Evolutionary conservation across 163 green algal genomes (phyloP).

Genomic region (Picocystis sp.): DNA sequence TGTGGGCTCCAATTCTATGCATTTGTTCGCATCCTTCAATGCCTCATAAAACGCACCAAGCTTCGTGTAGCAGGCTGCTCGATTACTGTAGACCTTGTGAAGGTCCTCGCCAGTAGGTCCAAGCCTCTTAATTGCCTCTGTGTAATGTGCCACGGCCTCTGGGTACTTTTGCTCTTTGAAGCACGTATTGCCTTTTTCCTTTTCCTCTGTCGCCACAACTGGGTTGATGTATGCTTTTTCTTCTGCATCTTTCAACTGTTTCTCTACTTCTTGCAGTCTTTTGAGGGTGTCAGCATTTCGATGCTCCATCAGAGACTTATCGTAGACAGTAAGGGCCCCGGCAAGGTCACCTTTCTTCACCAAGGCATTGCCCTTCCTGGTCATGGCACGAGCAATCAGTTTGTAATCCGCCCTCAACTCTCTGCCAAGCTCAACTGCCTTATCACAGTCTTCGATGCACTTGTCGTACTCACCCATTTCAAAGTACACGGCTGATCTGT

Average conservation of each 20-base stretch:
- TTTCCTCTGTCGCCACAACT: slow-evolving; percentile 45
- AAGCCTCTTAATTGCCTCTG: slow-evolving; percentile 68
- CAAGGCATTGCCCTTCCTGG: slow-evolving; percentile 75
- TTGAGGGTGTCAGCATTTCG: slow-evolving; percentile 88
- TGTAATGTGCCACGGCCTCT: slow-evolving; percentile 78
- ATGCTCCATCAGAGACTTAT: slow-evolving; percentile 90
- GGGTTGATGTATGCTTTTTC: slow-evolving; percentile 72
- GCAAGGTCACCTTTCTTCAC: slow-evolving; percentile 49
- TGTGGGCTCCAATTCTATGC: slow-evolving; percentile 74
- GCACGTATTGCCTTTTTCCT: slow-evolving; percentile 67
- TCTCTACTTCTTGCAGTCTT: slow-evolving; percentile 76
- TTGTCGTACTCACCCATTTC: slow-evolving; percentile 66
- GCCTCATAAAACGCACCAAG: slow-evolving; percentile 79
- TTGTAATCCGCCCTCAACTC: slow-evolving; percentile 84
- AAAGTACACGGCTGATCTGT: slow-evolving; percentile 68
- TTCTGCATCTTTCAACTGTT: slow-evolving; percentile 48
- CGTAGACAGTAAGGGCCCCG: slow-evolving; percentile 48
- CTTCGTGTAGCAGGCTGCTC: slow-evolving; percentile 96
- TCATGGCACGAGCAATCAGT: slow-evolving; percentile 71
- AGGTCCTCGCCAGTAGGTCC: slow-evolving; percentile 26
- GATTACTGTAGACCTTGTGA: slow-evolving; percentile 90
- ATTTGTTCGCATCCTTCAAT: slow-evolving; percentile 80
- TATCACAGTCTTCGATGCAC: slow-evolving; percentile 76
- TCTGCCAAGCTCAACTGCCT: slow-evolving; percentile 59
- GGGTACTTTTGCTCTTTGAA: slow-evolving; percentile 33